These are phyloP conservation scores for Dactylellina cionopaga DNA, from an alignment of 2,329 filamentous ascomycete species.

Conservation along the genomic window DNA sequence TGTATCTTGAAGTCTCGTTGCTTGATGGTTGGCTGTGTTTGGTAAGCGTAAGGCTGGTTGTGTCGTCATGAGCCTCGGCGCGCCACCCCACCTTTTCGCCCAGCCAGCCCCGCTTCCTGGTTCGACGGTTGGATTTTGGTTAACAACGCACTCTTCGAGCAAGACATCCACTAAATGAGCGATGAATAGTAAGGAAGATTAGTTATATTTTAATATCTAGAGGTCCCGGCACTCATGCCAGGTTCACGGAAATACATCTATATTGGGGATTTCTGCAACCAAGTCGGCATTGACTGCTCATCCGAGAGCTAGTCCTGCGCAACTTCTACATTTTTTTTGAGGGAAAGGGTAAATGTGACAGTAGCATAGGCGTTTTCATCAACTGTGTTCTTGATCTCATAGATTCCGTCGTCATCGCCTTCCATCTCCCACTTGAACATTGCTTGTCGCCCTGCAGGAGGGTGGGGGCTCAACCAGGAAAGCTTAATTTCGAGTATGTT, in stretches of 20 bases:
- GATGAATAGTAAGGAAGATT: too few relatives aligned
- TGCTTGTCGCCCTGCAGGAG: background rate
- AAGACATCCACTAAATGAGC: too few relatives aligned
- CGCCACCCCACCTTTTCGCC: constrained; percentile 15
- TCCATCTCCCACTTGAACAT: constrained; percentile 15
- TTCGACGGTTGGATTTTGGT: constrained; percentile 13
- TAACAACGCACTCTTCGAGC: constrained; percentile 1
- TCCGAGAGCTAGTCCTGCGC: too few relatives aligned
- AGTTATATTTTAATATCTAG: too few relatives aligned
- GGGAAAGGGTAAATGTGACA: constrained; percentile 35
- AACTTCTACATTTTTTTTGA: background rate
- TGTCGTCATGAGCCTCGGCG: constrained; percentile 44
- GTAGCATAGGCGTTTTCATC: background rate
- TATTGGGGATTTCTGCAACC: too few relatives aligned
- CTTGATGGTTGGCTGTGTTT: background rate
- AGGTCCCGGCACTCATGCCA: too few relatives aligned
- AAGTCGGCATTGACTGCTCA: too few relatives aligned
- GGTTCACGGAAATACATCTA: too few relatives aligned
- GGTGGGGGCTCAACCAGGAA: constrained; percentile 23
- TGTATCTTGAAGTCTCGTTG: constrained; percentile 6
- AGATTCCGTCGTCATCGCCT: constrained; percentile 18
- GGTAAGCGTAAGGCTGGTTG: background rate
- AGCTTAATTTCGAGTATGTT: constrained; percentile 39
- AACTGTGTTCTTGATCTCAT: constrained; percentile 20
- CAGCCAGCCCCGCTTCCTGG: constrained; percentile 5